Evolutionary conservation across 257 asterid genomes (phyloP).

Genomic region (Paulownia fortunei): DNA sequence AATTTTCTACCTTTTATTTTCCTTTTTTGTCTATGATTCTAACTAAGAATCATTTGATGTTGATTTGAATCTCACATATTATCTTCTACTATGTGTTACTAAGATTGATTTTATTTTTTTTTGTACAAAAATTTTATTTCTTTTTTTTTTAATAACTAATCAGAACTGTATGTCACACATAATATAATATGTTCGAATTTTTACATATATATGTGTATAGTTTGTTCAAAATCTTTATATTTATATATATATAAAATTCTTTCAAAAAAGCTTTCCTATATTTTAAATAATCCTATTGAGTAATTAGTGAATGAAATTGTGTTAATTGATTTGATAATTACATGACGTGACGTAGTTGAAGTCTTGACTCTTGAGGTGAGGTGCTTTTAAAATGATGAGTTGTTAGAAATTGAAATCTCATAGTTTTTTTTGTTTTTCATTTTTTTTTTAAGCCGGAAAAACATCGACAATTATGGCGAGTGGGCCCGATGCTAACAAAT

Average conservation of each 20-base stretch:
- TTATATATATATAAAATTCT: neutral
- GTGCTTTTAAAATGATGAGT: slow-evolving; percentile 9
- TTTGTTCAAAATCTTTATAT: neutral
- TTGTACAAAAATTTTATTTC: too few species aligned
- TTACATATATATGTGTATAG: too few species aligned
- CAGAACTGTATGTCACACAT: too few species aligned
- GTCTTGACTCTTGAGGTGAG: slow-evolving; percentile 15
- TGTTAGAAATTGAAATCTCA: neutral
- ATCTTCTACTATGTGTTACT: too few species aligned
- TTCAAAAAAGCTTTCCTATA: neutral
- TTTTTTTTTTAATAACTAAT: too few species aligned
- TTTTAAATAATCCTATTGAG: neutral
- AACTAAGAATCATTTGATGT: too few species aligned
- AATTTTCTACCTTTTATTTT: neutral
- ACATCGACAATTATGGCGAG: neutral
- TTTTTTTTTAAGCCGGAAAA: neutral
- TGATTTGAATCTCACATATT: too few species aligned
- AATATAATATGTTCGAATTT: too few species aligned
- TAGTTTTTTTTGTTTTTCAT: neutral
- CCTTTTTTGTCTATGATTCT: neutral
- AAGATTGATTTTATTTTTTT: too few species aligned
- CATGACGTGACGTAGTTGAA: slow-evolving; percentile 17
- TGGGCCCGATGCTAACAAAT: neutral
- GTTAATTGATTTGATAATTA: neutral
- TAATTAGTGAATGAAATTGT: neutral